Conservation (phyloP, 331 rosid species). For the Erythrophleum ivorense region DNA sequence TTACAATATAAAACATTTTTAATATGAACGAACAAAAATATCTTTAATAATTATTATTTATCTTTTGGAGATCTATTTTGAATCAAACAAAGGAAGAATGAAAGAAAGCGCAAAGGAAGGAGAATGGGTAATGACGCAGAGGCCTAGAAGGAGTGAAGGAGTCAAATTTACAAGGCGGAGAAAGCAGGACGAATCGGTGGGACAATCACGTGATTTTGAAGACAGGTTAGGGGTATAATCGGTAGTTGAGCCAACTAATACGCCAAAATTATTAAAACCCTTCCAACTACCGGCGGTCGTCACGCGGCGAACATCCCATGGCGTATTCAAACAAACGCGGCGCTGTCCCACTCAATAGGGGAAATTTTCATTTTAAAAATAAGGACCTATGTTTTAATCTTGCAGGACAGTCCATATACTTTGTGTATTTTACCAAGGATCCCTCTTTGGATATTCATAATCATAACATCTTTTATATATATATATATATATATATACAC, state of each 20-base stretch:
- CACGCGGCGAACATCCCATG: conserved; percentile 30
- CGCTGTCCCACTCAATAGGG: no score
- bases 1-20: no score
- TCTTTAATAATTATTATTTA: no score
- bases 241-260: neutral
- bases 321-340: neutral
- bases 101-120: neutral
- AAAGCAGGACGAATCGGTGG: neutral
- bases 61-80: no score
- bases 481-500: no score
- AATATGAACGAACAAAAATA: no score
- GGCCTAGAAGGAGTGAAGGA: neutral
- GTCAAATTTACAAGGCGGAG: neutral
- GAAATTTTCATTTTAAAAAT: no score
- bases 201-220: neutral
- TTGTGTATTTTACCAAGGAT: neutral
- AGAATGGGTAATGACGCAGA: neutral
- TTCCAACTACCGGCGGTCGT: neutral
- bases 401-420: neutral
- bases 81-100: no score
- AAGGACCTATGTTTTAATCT: neutral
- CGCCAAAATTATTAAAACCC: no score
- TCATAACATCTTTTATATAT: neutral
- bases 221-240: neutral
- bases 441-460: neutral